Conservation (phyloP, 768 basidiomycete species). For the Lactarius hatsudake region DNA sequence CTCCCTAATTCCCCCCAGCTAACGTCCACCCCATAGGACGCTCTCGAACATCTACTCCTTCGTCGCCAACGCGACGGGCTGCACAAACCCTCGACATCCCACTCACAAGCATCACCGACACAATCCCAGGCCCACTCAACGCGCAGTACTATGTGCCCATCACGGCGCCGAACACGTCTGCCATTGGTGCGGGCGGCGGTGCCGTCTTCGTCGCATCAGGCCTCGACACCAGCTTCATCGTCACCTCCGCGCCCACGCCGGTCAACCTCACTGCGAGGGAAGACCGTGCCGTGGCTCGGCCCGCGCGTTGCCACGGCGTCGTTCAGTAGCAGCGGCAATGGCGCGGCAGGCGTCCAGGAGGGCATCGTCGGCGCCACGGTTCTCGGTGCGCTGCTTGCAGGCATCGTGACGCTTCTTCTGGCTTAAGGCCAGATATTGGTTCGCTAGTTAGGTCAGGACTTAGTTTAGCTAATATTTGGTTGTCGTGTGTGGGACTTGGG, state of each 20-base stretch:
- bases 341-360: not conserved
- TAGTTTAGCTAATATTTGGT: too few relatives aligned
- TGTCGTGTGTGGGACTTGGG: too few relatives aligned
- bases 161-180: conserved; percentile 41
- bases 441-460: too few relatives aligned
- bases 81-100: conserved; percentile 40
- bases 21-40: conserved; percentile 26
- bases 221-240: conserved; percentile 38
- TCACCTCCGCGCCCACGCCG: conserved; percentile 29
- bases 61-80: conserved; percentile 47
- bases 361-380: not conserved
- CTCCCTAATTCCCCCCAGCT: not conserved
- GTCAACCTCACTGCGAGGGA: conserved; percentile 40
- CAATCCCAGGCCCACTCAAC: conserved; percentile 46
- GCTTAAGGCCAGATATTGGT: not conserved
- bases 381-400: not conserved
- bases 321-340: too few relatives aligned
- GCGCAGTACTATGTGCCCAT: conserved; percentile 38
- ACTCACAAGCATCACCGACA: conserved; percentile 42
- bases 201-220: conserved; percentile 32
- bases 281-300: conserved; percentile 29
- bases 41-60: conserved; percentile 51
- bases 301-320: not conserved
- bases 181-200: conserved; percentile 43
- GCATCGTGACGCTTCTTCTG: not conserved